phyloP scores from a whole-genome alignment of 1,139 yeast species.

The Lipomyces yarrowii region DNA sequence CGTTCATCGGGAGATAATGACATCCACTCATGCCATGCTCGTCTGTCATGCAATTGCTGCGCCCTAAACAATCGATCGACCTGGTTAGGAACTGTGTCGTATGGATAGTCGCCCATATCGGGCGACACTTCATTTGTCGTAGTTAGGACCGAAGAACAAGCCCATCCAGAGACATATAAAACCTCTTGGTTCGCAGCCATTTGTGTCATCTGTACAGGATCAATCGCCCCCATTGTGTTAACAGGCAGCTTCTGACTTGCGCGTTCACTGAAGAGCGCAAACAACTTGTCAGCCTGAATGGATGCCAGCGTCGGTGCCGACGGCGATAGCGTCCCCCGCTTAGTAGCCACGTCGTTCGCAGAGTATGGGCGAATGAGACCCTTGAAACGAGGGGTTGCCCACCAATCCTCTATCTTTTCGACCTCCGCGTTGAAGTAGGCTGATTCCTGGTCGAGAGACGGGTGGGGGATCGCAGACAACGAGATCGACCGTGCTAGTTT shows the following conservation, averaged over 20 bases:
- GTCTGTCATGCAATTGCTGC: constrained; percentile 59
- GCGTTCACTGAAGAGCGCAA: constrained; percentile 49
- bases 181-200: constrained; percentile 56
- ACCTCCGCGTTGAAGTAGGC: constrained; percentile 40
- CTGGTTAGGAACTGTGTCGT: constrained; percentile 67
- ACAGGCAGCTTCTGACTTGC: constrained; percentile 52
- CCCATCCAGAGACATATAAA: constrained; percentile 67
- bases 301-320: constrained; percentile 55
- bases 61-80: constrained; percentile 63
- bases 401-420: constrained; percentile 53
- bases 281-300: constrained; percentile 57
- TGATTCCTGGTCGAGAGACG: constrained; percentile 43
- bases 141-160: constrained; percentile 56
- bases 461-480: constrained; percentile 45
- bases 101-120: constrained; percentile 66
- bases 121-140: constrained; percentile 64
- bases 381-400: constrained; percentile 53
- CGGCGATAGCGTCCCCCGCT: constrained; percentile 51
- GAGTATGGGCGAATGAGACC: constrained; percentile 56
- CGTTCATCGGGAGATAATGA: constrained; percentile 42
- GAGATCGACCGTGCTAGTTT: constrained; percentile 5
- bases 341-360: constrained; percentile 56
- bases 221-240: constrained; percentile 63
- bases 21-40: constrained; percentile 52
- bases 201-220: constrained; percentile 65